Evolutionary conservation across 2,329 filamentous ascomycete genomes (phyloP).

Genomic region (Hypoxylon sp.): DNA sequence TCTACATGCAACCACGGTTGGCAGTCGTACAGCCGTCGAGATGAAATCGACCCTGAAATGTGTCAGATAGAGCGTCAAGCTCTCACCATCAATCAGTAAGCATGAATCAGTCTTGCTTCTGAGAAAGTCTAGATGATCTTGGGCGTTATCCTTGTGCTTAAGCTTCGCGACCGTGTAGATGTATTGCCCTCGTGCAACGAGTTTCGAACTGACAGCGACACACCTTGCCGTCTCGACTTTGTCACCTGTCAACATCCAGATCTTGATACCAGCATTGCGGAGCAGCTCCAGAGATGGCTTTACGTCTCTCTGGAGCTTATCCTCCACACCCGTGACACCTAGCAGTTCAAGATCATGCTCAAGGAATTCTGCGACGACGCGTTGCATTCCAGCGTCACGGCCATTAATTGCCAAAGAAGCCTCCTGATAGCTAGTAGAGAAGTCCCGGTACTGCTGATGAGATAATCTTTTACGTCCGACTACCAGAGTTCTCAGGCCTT

Average conservation of each 20-base stretch:
- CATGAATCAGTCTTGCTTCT: conserved; percentile 89
- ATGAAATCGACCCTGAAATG: conserved; percentile 91
- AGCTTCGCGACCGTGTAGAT: conserved; percentile 94
- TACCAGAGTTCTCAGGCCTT: conserved; percentile 93
- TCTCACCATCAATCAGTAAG: conserved; percentile 95
- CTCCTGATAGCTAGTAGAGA: conserved; percentile 80
- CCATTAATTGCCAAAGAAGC: conserved; percentile 85
- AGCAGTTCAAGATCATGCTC: conserved; percentile 92
- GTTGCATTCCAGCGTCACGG: conserved; percentile 85
- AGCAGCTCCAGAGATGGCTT: conserved; percentile 95
- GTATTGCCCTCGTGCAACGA: conserved; percentile 93
- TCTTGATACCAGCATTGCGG: conserved; percentile 97
- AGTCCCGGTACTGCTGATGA: conserved; percentile 82
- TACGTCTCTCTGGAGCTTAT: conserved; percentile 95
- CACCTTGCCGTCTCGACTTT: conserved; percentile 98
- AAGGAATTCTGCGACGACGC: conserved; percentile 83
- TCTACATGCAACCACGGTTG: conserved; percentile 94
- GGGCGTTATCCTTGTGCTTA: conserved; percentile 85
- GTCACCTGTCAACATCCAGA: conserved; percentile 99
- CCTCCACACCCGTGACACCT: conserved; percentile 97
- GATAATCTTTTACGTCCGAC: conserved; percentile 93
- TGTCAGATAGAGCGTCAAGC: conserved; percentile 83
- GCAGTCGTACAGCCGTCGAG: conserved; percentile 86
- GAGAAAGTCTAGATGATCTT: conserved; percentile 90
- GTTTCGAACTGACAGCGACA: conserved; percentile 93